Evolutionary conservation across 2,329 filamentous ascomycete genomes (phyloP).

Genomic region (Dichotomopilus funicola): DNA sequence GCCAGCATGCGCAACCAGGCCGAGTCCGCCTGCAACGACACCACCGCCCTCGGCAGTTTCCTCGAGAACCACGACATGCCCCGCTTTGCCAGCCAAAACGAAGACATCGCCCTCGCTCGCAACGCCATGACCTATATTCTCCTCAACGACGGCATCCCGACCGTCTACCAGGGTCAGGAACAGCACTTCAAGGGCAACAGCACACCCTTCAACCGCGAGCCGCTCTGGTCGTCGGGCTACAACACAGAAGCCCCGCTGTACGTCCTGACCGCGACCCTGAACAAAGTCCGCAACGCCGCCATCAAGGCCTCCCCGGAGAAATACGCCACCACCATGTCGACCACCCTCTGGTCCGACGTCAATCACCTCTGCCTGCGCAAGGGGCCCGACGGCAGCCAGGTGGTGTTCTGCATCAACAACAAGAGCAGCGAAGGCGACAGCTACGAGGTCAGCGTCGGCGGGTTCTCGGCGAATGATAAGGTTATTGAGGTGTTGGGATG

Average conservation of each 20-base stretch:
- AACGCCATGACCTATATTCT: conserved; percentile 58
- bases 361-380: conserved; percentile 27
- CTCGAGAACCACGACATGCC: conserved; percentile 54
- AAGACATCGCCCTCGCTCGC: conserved; percentile 49
- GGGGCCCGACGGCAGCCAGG: conserved; percentile 22
- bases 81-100: conserved; percentile 46
- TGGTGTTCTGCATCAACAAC: conserved; percentile 28
- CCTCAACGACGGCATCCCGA: conserved; percentile 49
- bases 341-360: conserved; percentile 21
- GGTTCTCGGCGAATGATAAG: conserved; percentile 21
- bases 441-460: conserved; percentile 22
- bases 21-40: conserved; percentile 35
- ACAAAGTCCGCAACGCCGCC: conserved; percentile 25
- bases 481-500: conserved; percentile 25
- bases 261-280: conserved; percentile 34
- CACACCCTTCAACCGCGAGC: conserved; percentile 49
- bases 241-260: conserved; percentile 42
- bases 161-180: conserved; percentile 58
- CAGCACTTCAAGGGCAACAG: conserved; percentile 48
- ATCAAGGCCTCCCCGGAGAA: conserved; percentile 16
- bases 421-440: conserved; percentile 21
- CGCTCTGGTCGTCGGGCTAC: conserved; percentile 50
- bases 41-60: conserved; percentile 44
- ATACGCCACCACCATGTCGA: conserved; percentile 18
- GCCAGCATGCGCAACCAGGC: conserved; percentile 35